These are phyloP conservation scores for Aspergillus egyptiacus DNA, from an alignment of 495 filamentous ascomycete species.

Conservation along the genomic window DNA sequence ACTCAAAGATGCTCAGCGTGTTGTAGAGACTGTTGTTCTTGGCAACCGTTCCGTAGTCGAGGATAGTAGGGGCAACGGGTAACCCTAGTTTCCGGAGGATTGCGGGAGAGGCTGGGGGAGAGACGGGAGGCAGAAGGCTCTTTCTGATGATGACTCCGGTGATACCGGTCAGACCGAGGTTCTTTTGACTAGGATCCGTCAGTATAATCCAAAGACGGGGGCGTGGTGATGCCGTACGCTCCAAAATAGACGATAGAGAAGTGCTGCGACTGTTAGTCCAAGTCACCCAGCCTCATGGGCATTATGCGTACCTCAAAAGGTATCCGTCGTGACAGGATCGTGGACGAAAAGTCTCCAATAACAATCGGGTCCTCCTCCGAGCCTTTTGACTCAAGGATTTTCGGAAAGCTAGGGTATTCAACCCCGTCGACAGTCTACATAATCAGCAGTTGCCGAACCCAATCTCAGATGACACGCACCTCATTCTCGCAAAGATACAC, in stretches of 20 bases:
- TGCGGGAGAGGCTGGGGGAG: conserved; percentile 49
- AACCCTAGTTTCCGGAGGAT: conserved; percentile 70
- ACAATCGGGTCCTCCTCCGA: conserved; percentile 59
- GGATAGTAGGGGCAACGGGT: conserved; percentile 61
- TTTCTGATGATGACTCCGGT: conserved; percentile 79
- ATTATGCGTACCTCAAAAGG: conserved; percentile 49
- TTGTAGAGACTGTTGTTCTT: conserved; percentile 93
- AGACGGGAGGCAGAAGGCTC: conserved; percentile 60
- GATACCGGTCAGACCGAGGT: conserved; percentile 77
- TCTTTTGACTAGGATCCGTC: conserved; percentile 58
- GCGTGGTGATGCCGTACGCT: conserved; percentile 22
- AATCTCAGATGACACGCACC: conserved; percentile 32
- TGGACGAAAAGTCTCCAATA: conserved; percentile 83
- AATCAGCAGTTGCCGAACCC: neutral
- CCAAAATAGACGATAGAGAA: conserved; percentile 50
- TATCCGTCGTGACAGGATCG: conserved; percentile 52
- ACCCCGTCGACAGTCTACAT: conserved; percentile 63
- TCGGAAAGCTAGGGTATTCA: conserved; percentile 79
- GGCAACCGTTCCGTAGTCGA: conserved; percentile 73
- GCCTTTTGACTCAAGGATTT: conserved; percentile 45
- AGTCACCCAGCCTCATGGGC: neutral
- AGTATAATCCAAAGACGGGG: conserved; percentile 5
- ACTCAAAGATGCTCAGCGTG: conserved; percentile 88
- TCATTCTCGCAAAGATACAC: conserved; percentile 95
- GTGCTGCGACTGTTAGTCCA: conserved; percentile 27